Evolutionary conservation across 139 green algal genomes (phyloP).

Genomic region (Pleodorina starrii): DNA sequence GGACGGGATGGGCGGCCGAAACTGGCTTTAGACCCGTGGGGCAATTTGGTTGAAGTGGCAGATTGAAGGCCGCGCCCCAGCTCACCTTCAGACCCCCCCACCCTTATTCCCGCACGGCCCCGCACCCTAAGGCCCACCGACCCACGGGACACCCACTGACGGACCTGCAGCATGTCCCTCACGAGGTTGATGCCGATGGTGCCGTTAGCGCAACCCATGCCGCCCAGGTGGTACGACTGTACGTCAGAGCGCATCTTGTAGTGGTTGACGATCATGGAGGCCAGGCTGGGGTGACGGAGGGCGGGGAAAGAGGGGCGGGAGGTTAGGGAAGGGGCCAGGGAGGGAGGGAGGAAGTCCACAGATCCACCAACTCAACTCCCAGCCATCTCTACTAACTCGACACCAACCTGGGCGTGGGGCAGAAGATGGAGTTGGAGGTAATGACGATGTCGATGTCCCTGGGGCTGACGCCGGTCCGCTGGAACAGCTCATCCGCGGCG

Average conservation of each 20-base stretch:
- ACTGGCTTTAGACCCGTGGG: too few species aligned
- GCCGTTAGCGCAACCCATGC: slow-evolving; percentile 82
- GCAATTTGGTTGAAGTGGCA: too few species aligned
- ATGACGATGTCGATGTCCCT: slow-evolving; percentile 78
- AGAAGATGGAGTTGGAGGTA: slow-evolving; percentile 84
- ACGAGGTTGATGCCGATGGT: slow-evolving; percentile 77
- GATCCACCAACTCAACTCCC: too few species aligned
- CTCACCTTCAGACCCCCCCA: too few species aligned
- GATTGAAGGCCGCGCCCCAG: too few species aligned
- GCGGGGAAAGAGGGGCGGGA: too few species aligned
- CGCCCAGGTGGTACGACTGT: slow-evolving; percentile 77
- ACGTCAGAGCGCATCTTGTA: slow-evolving; percentile 74
- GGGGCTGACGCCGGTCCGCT: background rate
- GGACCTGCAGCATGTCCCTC: slow-evolving; percentile 74
- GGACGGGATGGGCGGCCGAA: too few species aligned
- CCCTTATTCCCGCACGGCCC: background rate
- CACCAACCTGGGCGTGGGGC: slow-evolving; percentile 74
- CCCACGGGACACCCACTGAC: background rate
- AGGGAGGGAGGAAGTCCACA: too few species aligned
- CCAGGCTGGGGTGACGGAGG: slow-evolving; percentile 55
- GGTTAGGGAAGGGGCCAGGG: too few species aligned
- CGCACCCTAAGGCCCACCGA: background rate
- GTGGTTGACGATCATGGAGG: slow-evolving; percentile 85
- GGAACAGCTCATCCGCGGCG: slow-evolving; percentile 51
- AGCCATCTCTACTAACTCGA: too few species aligned